Base-by-base conservation (phyloP, 139 green algal species). In the Astrephomene gubernaculifera region DNA sequence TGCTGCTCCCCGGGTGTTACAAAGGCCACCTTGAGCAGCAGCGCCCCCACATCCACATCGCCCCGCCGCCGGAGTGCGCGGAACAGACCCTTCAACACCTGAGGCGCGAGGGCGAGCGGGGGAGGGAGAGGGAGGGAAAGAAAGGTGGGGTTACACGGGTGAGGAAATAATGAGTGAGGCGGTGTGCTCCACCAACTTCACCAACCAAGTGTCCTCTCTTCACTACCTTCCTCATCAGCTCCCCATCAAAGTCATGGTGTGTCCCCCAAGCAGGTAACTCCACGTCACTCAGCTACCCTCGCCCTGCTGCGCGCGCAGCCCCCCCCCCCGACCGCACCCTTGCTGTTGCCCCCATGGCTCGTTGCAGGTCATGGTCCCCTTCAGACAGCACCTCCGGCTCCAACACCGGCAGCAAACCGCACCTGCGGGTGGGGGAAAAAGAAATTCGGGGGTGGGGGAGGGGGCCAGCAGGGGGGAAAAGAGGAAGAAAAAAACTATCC, bases 341-440 rank as follows among this genome's bases (percentile, higher is more conserved):
- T 6, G 39, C 57, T 2, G 76, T 12, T 22, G 76, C 76, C 60
- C n/a, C 61, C n/a, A n/a, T 41, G 5, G 60, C 76, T 4, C 60
- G 39, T 3, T 49, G 25, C 57, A 80, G 0, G 83, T 60, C 53
- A 31, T 99, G 96, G 44, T 84, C 85, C 9, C 96, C 96, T 35
- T 93, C 90, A 33, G 96, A 86, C 27, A 93, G 94, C 41, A 99
- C 87, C 89, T 99, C 96, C 29, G 96, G 96, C 93, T 99, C 97
- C 33, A 99, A 94, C 76, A 99, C 99, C 19, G 97, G 97, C 71
- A 99, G 95, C 60, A 99, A 89, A 7, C 97, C 97, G 61, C 57
- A 82, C 36, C 38, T 80, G 64, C 44, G 49, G 49, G 12, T 12
- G 49, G 49, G 12, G n/a, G n/a, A n/a, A n/a, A n/a, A 57, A 17